Evolutionary conservation across 306 rosid species (phyloP).

Genomic region (Cucumis cinereus): DNA sequence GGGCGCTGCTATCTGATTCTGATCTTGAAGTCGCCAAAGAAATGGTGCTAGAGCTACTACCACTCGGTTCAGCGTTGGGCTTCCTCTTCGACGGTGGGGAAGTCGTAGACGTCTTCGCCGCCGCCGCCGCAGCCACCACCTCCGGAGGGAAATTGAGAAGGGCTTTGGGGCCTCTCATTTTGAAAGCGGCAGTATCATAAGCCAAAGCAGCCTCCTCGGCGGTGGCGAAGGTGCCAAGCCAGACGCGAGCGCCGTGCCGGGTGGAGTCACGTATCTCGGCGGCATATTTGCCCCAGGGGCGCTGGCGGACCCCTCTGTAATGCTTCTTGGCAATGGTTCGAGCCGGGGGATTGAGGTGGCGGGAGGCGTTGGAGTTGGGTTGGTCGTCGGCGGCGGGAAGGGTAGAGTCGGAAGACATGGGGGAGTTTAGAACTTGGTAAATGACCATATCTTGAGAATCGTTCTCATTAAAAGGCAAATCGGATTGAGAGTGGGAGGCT

Average conservation of each 20-base stretch:
- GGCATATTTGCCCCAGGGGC: constrained; percentile 91
- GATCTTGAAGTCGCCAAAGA: neutral
- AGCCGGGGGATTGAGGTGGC: constrained; percentile 19
- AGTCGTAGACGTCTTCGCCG: neutral
- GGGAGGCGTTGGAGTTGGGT: neutral
- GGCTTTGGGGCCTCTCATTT: constrained; percentile 71
- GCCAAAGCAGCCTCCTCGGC: constrained; percentile 93
- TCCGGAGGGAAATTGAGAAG: constrained; percentile 65
- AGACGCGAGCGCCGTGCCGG: constrained; percentile 51
- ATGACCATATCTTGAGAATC: constrained; percentile 87
- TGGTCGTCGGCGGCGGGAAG: constrained; percentile 16
- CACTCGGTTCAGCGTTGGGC: neutral
- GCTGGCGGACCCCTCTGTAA: constrained; percentile 72
- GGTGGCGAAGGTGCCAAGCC: constrained; percentile 81
- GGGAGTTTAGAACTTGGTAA: constrained; percentile 64
- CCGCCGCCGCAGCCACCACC: constrained; percentile 34
- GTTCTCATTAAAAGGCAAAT: constrained; percentile 70
- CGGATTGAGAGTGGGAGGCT: constrained; percentile 44
- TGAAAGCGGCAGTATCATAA: constrained; percentile 73
- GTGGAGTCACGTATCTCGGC: constrained; percentile 86
- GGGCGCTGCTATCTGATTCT: neutral
- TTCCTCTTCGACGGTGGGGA: constrained; percentile 7
- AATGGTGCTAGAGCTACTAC: neutral
- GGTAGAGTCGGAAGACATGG: constrained; percentile 16
- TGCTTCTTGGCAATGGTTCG: constrained; percentile 46